phyloP scores from a whole-genome alignment of 2,329 filamentous ascomycete genomes.

The Plectosphaerella plurivora region DNA sequence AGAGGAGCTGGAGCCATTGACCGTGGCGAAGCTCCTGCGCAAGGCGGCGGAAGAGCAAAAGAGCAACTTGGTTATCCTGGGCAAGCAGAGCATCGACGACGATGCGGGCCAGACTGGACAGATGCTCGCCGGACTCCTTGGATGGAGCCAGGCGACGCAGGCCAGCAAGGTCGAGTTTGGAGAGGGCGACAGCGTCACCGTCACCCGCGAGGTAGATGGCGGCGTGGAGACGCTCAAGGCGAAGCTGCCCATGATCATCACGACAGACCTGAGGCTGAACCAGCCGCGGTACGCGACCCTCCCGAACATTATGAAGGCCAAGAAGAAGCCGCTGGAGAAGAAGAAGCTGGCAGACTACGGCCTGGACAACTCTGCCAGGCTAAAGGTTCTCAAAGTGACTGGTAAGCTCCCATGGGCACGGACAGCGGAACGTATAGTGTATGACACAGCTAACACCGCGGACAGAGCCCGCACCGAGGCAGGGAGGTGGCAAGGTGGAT shows the following conservation, averaged over 20 bases:
- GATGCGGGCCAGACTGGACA: constrained; percentile 94
- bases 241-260: constrained; percentile 88
- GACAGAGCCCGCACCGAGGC: constrained; percentile 75
- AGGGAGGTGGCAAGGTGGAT: constrained; percentile 95
- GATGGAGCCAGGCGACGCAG: constrained; percentile 93
- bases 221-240: constrained; percentile 85
- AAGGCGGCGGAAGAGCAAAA: constrained; percentile 78
- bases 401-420: constrained; percentile 46
- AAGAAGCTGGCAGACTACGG: constrained; percentile 80
- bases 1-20: constrained; percentile 78
- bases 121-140: constrained; percentile 90
- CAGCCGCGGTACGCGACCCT: constrained; percentile 92
- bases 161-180: constrained; percentile 79
- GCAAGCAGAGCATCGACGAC: constrained; percentile 98
- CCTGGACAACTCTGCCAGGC: constrained; percentile 65
- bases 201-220: constrained; percentile 91
- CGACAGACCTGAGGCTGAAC: constrained; percentile 90
- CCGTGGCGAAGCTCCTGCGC: constrained; percentile 85
- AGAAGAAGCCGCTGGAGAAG: constrained; percentile 99
- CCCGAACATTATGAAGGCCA: constrained; percentile 99
- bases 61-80: constrained; percentile 86
- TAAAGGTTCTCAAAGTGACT: constrained; percentile 88
- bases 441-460: constrained; percentile 6
- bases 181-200: constrained; percentile 64
- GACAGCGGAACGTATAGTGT: not conserved